Evolutionary conservation across 352 stramenopile genomes (phyloP).

Genomic region (Halophytophthora polymorphica): DNA sequence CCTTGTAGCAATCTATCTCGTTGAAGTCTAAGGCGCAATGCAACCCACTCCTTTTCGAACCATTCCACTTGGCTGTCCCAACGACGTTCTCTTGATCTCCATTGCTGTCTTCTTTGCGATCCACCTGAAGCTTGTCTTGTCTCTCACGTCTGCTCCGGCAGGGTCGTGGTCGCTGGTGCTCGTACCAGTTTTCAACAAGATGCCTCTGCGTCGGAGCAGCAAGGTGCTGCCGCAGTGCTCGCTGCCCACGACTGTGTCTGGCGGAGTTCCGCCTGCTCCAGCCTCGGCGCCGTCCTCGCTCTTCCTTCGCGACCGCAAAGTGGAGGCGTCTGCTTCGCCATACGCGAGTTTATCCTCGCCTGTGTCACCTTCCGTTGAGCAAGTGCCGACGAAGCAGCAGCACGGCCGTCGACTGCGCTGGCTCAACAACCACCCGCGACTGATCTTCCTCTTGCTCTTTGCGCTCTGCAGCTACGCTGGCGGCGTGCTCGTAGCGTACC

Average conservation of each 20-base stretch:
- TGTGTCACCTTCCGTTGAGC: slow-evolving; percentile 3
- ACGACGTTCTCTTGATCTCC: too few species aligned
- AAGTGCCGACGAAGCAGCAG: slow-evolving; percentile 4
- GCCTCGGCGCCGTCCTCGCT: background rate
- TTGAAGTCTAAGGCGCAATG: background rate
- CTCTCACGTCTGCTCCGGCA: slow-evolving; percentile 1
- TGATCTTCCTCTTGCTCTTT: slow-evolving; percentile 55
- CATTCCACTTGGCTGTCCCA: too few species aligned
- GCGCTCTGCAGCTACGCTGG: slow-evolving; percentile 35
- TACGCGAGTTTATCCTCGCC: slow-evolving; percentile 21
- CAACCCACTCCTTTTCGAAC: background rate
- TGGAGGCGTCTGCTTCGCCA: background rate
- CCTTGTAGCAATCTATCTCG: background rate
- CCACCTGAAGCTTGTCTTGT: background rate
- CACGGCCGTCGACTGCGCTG: slow-evolving; percentile 6
- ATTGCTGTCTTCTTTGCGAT: background rate
- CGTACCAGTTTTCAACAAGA: slow-evolving; percentile 1
- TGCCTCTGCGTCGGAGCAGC: slow-evolving; percentile 17
- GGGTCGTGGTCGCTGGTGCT: too few species aligned
- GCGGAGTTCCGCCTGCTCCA: background rate
- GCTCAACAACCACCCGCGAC: slow-evolving; percentile 42
- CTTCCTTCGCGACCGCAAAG: slow-evolving; percentile 1
- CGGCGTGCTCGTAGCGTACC: slow-evolving; percentile 40
- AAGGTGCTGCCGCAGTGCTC: slow-evolving; percentile 23
- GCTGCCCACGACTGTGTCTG: background rate